phyloP scores from a whole-genome alignment of 2,329 filamentous ascomycete species.

The Penicillium rolfsii region DNA sequence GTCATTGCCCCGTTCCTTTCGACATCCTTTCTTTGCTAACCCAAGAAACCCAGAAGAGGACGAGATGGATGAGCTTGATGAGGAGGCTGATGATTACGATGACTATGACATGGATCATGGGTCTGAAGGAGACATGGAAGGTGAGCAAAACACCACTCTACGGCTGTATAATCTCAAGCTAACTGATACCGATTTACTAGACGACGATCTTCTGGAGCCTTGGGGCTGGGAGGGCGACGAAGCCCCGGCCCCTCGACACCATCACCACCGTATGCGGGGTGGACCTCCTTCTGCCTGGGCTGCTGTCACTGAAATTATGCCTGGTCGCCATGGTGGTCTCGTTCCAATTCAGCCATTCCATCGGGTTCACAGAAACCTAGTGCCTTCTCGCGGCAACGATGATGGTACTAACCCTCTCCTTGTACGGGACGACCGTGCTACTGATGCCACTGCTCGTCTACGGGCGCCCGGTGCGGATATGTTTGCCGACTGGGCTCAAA shows the following conservation, averaged over 20 bases:
- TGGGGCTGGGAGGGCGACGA: slow-evolving; percentile 61
- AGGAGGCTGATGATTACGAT: slow-evolving; percentile 51
- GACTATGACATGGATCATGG: slow-evolving; percentile 51
- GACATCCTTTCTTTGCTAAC: slow-evolving; percentile 22
- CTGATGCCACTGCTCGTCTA: slow-evolving; percentile 40
- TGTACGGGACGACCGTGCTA: slow-evolving; percentile 58
- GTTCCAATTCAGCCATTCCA: slow-evolving; percentile 47
- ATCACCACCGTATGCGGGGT: slow-evolving; percentile 60
- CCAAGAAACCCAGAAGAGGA: slow-evolving; percentile 60
- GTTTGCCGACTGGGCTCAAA: slow-evolving; percentile 58
- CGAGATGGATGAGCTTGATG: slow-evolving; percentile 51
- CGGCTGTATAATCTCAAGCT: slow-evolving; percentile 29
- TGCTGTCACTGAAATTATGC: slow-evolving; percentile 61
- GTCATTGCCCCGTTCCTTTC: slow-evolving; percentile 18
- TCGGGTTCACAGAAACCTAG: slow-evolving; percentile 48
- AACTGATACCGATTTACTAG: slow-evolving; percentile 33
- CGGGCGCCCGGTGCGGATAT: slow-evolving; percentile 44
- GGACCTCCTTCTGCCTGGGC: slow-evolving; percentile 64
- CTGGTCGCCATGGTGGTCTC: slow-evolving; percentile 52
- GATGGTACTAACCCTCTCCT: slow-evolving; percentile 88
- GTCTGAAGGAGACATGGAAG: slow-evolving; percentile 46
- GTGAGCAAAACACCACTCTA: slow-evolving; percentile 8
- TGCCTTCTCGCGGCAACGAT: slow-evolving; percentile 63
- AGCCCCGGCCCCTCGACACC: slow-evolving; percentile 47
- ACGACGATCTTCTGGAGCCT: slow-evolving; percentile 46